These are phyloP conservation scores for Tremella mesenterica DNA, from an alignment of 768 basidiomycete species.

Conservation along the genomic window DNA sequence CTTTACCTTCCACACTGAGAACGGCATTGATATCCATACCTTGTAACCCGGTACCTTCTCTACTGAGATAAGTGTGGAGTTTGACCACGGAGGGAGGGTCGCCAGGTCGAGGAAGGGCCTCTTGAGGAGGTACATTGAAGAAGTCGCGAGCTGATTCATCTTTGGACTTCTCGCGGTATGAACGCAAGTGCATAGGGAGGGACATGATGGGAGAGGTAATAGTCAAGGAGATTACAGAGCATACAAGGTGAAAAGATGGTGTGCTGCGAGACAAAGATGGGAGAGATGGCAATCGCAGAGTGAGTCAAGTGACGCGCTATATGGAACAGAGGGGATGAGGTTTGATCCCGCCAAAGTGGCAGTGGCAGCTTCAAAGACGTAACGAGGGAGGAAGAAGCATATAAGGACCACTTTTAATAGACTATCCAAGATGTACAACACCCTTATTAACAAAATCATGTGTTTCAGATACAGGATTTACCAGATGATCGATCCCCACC, in stretches of 20 bases:
- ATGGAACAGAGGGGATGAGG: no score
- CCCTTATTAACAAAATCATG: not conserved
- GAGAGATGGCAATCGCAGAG: no score
- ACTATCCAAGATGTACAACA: not conserved
- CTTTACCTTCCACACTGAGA: constrained; percentile 70
- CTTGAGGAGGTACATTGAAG: constrained; percentile 66
- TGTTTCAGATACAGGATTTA: not conserved
- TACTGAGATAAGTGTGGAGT: constrained; percentile 17
- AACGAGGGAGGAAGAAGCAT: not conserved
- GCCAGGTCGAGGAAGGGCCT: constrained; percentile 15
- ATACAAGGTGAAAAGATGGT: not conserved
- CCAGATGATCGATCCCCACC: constrained; percentile 22
- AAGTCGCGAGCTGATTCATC: constrained; percentile 75
- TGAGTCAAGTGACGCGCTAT: no score
- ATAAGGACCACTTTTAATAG: not conserved
- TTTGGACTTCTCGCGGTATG: constrained; percentile 86
- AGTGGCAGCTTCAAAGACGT: no score
- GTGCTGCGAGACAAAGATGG: not conserved
- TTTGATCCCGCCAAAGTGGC: no score
- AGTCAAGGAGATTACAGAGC: not conserved
- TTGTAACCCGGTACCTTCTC: constrained; percentile 31
- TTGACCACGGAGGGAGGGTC: constrained; percentile 28
- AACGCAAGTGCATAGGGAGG: constrained; percentile 57
- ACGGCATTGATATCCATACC: constrained; percentile 82
- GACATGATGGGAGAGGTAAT: constrained; percentile 32